A percentile compares a stretch with the other conserved stretches of the same genome.
Evolutionary conservation across 2,329 filamentous ascomycete genomes (phyloP).

Genomic region (Verruconis gallopava): DNA sequence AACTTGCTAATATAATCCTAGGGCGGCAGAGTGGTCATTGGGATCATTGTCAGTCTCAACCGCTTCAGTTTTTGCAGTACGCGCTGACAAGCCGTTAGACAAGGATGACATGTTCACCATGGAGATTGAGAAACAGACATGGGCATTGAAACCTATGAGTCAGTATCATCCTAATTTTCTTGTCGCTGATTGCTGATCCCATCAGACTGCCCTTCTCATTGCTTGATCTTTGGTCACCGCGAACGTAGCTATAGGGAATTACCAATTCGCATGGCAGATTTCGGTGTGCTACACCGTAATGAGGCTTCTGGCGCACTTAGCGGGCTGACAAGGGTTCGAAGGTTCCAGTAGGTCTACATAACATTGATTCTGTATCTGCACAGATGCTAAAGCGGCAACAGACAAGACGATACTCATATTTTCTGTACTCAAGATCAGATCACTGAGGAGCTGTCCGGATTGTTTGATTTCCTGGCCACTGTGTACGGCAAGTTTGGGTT

Average conservation of each 20-base stretch:
- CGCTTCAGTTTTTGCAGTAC: no score
- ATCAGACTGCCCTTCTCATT: conserved; percentile 97
- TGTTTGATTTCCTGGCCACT: not conserved
- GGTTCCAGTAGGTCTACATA: no score
- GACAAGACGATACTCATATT: conserved; percentile 92
- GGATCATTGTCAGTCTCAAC: no score
- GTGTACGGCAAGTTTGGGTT: conserved; percentile 69
- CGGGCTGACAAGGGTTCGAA: conserved; percentile 79
- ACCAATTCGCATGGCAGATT: conserved; percentile 86
- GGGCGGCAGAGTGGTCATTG: conserved; percentile 95
- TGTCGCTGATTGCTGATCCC: no score
- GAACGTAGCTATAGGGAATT: conserved; percentile 81
- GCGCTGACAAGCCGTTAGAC: conserved; percentile 53
- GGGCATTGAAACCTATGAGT: conserved; percentile 91
- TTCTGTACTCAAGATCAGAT: conserved; percentile 78
- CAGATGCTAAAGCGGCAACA: no score
- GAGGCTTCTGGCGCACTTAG: conserved; percentile 86
- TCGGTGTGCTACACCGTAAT: conserved; percentile 89
- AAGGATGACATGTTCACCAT: conserved; percentile 95
- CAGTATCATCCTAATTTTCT: no score
- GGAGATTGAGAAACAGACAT: conserved; percentile 67
- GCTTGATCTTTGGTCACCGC: conserved; percentile 71
- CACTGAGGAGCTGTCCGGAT: conserved; percentile 56
- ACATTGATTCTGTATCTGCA: no score
- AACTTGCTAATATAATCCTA: no score